Conservation (phyloP, 495 filamentous ascomycete genomes). For the Neurospora africana region DNA sequence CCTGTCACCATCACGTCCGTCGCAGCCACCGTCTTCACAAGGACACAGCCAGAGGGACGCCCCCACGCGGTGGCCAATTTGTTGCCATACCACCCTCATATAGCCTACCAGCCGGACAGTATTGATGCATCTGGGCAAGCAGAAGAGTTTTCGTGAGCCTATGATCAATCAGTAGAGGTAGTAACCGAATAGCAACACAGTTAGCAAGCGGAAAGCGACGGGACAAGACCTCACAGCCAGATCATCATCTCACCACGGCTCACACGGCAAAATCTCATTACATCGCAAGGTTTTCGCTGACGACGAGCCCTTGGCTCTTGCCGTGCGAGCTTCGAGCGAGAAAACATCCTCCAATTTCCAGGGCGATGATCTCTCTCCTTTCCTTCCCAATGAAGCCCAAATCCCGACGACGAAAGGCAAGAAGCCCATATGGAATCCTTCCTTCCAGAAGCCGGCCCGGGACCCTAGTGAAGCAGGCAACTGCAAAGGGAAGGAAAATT, state of each 20-base stretch:
- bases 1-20: not conserved
- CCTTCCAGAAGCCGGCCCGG: not conserved
- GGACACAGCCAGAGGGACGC: not conserved
- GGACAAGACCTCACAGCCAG: not conserved
- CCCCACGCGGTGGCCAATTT: not conserved
- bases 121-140: not conserved
- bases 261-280: not conserved
- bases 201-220: not conserved
- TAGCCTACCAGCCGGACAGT: not conserved
- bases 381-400: not conserved
- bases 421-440: not conserved
- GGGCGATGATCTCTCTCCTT: not conserved
- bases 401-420: not conserved
- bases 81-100: not conserved
- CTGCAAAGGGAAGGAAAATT: not conserved
- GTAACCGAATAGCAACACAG: not conserved
- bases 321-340: not conserved
- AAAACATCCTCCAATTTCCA: not conserved
- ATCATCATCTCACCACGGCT: not conserved
- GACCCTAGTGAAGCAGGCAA: not conserved
- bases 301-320: not conserved
- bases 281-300: not conserved
- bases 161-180: too few relatives aligned
- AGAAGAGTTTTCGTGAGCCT: not conserved
- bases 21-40: not conserved